These are phyloP conservation scores for Spizellomyces punctatus DNA, from an alignment of 192 early-diverging fungal genomes.

Conservation along the genomic window DNA sequence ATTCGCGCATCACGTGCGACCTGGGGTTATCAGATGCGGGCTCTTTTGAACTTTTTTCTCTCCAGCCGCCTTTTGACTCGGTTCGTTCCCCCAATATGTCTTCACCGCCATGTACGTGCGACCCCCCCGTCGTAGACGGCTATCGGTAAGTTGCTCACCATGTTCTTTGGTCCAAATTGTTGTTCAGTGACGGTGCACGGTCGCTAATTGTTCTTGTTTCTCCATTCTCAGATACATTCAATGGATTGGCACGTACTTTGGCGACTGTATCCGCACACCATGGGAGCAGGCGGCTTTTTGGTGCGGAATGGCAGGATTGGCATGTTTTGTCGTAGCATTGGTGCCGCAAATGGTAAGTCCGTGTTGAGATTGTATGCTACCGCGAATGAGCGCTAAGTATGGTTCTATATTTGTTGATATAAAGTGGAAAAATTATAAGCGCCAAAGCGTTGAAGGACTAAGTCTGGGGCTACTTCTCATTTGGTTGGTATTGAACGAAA, in stretches of 20 bases:
- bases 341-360: conserved; percentile 44
- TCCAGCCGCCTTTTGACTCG: too few relatives aligned
- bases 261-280: conserved; percentile 52
- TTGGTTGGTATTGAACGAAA: conserved; percentile 31
- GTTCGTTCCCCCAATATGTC: too few relatives aligned
- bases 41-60: too few relatives aligned
- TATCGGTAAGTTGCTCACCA: conserved; percentile 25
- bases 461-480: conserved; percentile 43
- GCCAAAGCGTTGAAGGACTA: conserved; percentile 44
- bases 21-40: too few relatives aligned
- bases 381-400: background rate
- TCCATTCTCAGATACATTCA: conserved; percentile 23
- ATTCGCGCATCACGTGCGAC: too few relatives aligned
- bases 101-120: conserved; percentile 23
- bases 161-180: background rate
- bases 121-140: conserved; percentile 36
- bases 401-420: background rate
- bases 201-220: background rate
- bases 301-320: conserved; percentile 35
- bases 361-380: background rate
- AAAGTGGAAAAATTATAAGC: conserved; percentile 46
- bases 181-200: background rate
- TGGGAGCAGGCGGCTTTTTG: conserved; percentile 36
- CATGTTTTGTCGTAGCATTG: conserved; percentile 42
- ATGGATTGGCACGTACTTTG: conserved; percentile 46